These are phyloP conservation scores for Eleusine indica DNA, from an alignment of 176 grass and related monocot species.

Conservation along the genomic window DNA sequence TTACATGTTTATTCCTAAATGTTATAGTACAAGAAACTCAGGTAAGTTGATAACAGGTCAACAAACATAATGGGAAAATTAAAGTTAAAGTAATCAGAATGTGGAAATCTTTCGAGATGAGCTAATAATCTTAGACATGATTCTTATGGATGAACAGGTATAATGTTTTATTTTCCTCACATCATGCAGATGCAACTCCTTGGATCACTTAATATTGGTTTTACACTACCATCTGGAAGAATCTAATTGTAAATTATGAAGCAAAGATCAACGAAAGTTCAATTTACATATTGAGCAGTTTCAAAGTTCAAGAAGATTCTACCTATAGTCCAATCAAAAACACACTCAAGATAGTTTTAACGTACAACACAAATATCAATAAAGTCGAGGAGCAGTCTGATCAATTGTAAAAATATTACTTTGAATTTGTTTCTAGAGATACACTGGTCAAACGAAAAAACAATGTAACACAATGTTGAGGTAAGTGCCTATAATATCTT, in stretches of 20 bases:
- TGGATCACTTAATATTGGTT: background rate
- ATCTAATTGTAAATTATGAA: background rate
- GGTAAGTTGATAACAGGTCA: too few relatives aligned
- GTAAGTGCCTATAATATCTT: background rate
- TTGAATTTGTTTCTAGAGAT: background rate
- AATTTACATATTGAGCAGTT: background rate
- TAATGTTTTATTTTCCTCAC: too few relatives aligned
- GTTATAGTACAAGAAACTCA: too few relatives aligned
- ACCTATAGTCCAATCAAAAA: background rate
- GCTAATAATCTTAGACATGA: background rate
- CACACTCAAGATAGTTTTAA: background rate
- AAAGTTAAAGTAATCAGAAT: background rate
- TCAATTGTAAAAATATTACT: background rate
- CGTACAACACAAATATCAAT: slow-evolving; percentile 16
- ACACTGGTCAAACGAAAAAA: background rate
- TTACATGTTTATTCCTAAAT: too few relatives aligned
- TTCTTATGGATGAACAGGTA: background rate
- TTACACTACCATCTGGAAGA: background rate
- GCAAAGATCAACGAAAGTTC: background rate
- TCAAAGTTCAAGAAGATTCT: background rate
- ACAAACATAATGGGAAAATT: background rate
- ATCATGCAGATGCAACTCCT: background rate
- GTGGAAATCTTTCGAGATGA: background rate
- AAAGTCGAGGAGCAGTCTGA: background rate
- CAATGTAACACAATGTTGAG: background rate